A percentile compares a stretch with the other conserved stretches of the same genome.
These are phyloP conservation scores for Ligustrum vulgare DNA, from an alignment of 257 asterid genomes.

Conservation along the genomic window DNA sequence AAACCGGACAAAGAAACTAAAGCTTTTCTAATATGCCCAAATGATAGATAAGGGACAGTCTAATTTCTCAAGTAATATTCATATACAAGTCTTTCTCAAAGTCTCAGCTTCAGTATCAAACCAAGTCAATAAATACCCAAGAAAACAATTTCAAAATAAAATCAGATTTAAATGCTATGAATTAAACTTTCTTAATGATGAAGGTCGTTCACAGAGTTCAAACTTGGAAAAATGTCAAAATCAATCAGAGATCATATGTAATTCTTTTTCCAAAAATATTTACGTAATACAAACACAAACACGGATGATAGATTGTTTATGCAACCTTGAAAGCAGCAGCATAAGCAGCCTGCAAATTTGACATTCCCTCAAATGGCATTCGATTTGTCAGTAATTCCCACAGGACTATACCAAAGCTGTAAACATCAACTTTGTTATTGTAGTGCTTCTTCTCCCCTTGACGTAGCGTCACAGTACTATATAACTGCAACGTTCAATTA, in stretches of 20 bases:
- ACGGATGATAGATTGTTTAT: background rate
- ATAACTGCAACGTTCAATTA: slow-evolving; percentile 62
- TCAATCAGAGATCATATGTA: background rate
- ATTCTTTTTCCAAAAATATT: background rate
- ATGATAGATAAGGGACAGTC: background rate
- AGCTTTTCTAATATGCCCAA: background rate
- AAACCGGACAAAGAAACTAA: background rate
- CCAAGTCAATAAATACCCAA: background rate
- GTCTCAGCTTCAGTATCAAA: background rate
- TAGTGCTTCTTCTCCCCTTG: slow-evolving; percentile 99
- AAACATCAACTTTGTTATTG: slow-evolving; percentile 90
- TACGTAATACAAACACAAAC: background rate
- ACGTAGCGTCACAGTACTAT: slow-evolving; percentile 95
- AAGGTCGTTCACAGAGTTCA: background rate
- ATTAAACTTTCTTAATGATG: background rate
- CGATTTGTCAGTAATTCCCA: slow-evolving; percentile 92
- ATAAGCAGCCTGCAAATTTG: slow-evolving; percentile 98
- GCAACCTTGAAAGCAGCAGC: slow-evolving; percentile 99
- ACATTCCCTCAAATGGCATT: slow-evolving; percentile 98
- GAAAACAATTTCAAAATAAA: background rate
- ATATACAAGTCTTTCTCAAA: background rate
- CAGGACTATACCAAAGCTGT: slow-evolving; percentile 91
- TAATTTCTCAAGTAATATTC: background rate
- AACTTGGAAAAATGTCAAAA: background rate
- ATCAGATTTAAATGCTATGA: background rate